Evolutionary conservation across 1,284 basidiomycete genomes (phyloP).

Genomic region (Cystobasidiaceae sp.): DNA sequence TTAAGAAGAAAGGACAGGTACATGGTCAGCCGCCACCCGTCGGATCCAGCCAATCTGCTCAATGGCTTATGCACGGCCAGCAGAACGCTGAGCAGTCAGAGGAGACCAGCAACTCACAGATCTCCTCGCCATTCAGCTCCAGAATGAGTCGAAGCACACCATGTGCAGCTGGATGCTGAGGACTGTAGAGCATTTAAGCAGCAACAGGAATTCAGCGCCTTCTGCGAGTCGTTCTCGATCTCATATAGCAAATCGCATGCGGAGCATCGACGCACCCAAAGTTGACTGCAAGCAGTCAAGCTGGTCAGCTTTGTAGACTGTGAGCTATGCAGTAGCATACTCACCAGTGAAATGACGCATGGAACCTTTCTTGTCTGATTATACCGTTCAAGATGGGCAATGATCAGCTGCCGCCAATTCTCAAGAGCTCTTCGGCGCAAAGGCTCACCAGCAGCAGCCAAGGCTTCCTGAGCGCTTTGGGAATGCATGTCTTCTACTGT

Average conservation of each 20-base stretch:
- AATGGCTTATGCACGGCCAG: neutral
- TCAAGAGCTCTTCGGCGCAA: neutral
- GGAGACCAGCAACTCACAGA: conserved; percentile 35
- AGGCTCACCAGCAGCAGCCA: conserved; percentile 3
- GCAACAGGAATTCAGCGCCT: neutral
- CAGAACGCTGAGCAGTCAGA: neutral
- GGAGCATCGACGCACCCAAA: conserved; percentile 60
- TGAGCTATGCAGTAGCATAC: conserved; percentile 37
- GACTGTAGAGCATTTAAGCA: conserved; percentile 57
- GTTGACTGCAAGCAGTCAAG: conserved; percentile 59
- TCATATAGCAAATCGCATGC: neutral
- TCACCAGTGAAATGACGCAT: conserved; percentile 75
- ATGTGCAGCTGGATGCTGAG: conserved; percentile 97
- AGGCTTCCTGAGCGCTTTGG: conserved; percentile 17
- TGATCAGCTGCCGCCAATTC: neutral
- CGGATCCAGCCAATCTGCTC: conserved; percentile 75
- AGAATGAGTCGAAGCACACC: conserved; percentile 97
- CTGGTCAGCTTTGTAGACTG: neutral
- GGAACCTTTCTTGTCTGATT: conserved; percentile 19
- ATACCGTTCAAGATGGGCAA: neutral
- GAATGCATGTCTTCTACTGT: conserved; percentile 27
- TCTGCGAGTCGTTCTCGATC: neutral
- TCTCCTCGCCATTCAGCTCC: conserved; percentile 87
- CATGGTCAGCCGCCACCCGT: conserved; percentile 50
- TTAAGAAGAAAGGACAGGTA: neutral